Base-by-base conservation (phyloP, 2,329 filamentous ascomycete species). In the Penicillium thymicola region DNA sequence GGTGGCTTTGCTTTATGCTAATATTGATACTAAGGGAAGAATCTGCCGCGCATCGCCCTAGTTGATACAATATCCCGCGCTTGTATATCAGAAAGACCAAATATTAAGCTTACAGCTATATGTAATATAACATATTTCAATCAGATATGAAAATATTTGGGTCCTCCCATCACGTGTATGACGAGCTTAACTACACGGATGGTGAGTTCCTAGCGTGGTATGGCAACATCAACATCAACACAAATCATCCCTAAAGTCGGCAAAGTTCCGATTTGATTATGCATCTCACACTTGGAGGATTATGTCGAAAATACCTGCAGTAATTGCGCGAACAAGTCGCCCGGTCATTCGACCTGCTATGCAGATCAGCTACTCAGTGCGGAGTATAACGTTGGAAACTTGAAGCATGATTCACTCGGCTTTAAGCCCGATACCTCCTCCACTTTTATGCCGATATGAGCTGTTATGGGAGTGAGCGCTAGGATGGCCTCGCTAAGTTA, bases 101-200 rank as follows among this genome's bases (percentile, higher is more conserved):
- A 21, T 21, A 5, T 14, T 7, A 27, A 42, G 14, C 5, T 6
- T 3, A 16, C 2, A 9, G 0, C 2, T 1, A n/a, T 4, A 10
- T n/a, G 14, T 3, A 42, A 5, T 16, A 27, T 2, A 27, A 10
- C 7, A n/a, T 18, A 2, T 37, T 9, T 10, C 7, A 28, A 28
- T 10, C 14, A 42, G 25, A 11, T 28, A 28, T 30, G 16, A 13
- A 28, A 13, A 44, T 18, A n/a, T n/a, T 27, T 18, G 46, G 50
- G 49, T 44, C 54, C 58, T 7, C 62, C 50, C 56, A 58, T 63
- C 41, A 3, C 10, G 18, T 37, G 38, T 46, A 64, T 64, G 60
- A 49, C 60, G 62, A 63, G 54, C 57, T 62, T 21, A 14, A 36
- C 30, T 32, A 5, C 25, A n/a, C 32, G 18, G 42, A 59, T 58